Evolutionary conservation across 345 rosid genomes (phyloP).

Genomic region (Eucalyptus victrix): DNA sequence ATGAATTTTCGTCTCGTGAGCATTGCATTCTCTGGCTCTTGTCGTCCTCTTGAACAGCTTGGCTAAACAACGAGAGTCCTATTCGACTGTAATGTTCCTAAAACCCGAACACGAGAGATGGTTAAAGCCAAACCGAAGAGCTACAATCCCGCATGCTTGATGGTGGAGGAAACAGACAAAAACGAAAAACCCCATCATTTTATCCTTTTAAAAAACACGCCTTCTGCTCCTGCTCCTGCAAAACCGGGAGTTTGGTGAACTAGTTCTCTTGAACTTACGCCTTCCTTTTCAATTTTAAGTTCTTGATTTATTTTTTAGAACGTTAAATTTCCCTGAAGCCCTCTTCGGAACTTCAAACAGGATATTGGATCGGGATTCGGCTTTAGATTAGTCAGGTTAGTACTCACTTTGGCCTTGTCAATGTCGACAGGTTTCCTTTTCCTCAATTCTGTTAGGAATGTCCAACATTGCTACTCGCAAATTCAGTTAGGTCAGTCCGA

Average conservation of each 20-base stretch:
- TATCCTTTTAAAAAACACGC: not conserved
- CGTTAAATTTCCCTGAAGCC: not conserved
- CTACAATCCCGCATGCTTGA: not conserved
- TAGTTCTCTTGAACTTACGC: not conserved
- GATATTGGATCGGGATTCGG: not conserved
- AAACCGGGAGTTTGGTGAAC: not conserved
- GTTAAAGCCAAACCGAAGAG: not conserved
- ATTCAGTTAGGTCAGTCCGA: not conserved
- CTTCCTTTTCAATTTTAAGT: not conserved
- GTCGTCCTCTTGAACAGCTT: not conserved
- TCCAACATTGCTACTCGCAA: not conserved
- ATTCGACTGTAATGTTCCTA: not conserved
- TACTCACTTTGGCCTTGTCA: not conserved
- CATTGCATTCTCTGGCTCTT: not conserved
- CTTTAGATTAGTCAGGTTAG: not conserved
- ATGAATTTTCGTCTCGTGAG: not conserved
- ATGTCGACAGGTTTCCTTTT: not conserved
- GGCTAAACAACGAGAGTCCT: not conserved
- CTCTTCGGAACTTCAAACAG: not conserved
- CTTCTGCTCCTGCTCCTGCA: not conserved
- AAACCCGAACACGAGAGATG: not conserved
- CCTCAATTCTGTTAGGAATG: not conserved
- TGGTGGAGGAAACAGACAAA: not conserved
- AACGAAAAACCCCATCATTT: not conserved
- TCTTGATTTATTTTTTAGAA: not conserved